Evolutionary conservation across 2,329 filamentous ascomycete genomes (phyloP), one percentile per base, ranked within the genome.

Genomic region (Diplodia sapinea): DNA sequence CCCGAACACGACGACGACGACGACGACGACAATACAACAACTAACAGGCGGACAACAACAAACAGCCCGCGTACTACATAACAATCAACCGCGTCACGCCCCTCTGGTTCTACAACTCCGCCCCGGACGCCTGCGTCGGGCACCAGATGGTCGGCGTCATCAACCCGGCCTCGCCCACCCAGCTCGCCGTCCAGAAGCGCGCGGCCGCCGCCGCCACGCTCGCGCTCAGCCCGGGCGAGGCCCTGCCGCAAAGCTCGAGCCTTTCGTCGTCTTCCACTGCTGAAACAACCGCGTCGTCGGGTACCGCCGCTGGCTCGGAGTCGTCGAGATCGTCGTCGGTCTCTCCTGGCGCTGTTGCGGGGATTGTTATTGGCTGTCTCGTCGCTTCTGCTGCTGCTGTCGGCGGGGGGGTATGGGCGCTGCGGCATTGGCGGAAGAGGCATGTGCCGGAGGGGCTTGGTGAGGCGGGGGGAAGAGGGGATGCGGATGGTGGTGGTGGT

Each of bases 111-210:
- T 79, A 79, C 71, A 79, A 77, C 68, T 73, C 88, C 0, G 89
- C 89, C 0, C 84, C 87, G 0, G 85, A 82, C 1, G 90, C 88
- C 5, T 94, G 91, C 74, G 82, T 84, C 11, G 77, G 79, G 2
- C 85, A 88, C 63, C 85, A 87, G 47, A 94, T 94, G 91, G 85
- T 94, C 20, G 91, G 91, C 4, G 89, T 87, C 1, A 89, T 94
- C 71, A 94, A 94, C 73, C 85, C 89, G 55, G 33, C 62, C 20
- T 23, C 69, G 13, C 50, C 26, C 40, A 40, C 43, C 59, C 56
- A 66, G 17, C 69, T 78, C 47, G 64, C 69, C 6, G 65, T 64
- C 38, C 77, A 79, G 49, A 70, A 71, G 1, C 36, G 69, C 17
- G 57, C 75, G 31, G 76, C 77, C 9, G 67, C 67, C 20, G 64